Conservation (phyloP, 2,329 filamentous ascomycete genomes). For the Colletotrichum melonis region DNA sequence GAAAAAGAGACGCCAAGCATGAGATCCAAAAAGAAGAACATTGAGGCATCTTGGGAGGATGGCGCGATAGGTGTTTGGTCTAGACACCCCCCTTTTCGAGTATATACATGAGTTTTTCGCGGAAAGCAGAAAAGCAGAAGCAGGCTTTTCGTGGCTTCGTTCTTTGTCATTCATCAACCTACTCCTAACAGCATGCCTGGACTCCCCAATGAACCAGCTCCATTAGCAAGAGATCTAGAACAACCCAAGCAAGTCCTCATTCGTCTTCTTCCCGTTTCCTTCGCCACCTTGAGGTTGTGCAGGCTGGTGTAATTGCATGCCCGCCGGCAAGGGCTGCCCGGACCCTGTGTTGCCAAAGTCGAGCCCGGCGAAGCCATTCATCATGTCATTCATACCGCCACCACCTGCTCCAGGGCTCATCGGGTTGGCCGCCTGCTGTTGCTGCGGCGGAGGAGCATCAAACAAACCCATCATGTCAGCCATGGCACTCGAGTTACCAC, state of each 20-base stretch:
- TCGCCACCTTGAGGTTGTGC: constrained; percentile 46
- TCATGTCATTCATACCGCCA: constrained; percentile 84
- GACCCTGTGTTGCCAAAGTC: constrained; percentile 71
- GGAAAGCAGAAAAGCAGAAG: constrained; percentile 18
- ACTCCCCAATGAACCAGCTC: constrained; percentile 28
- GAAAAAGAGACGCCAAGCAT: background rate
- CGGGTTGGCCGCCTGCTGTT: constrained; percentile 48
- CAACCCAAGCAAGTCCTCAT: constrained; percentile 68
- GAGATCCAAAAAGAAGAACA: background rate
- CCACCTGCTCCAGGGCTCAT: constrained; percentile 40
- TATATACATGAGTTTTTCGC: constrained; percentile 10
- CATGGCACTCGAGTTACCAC: constrained; percentile 59
- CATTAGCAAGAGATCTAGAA: constrained; percentile 45
- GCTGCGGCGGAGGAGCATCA: constrained; percentile 70
- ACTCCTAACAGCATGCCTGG: constrained; percentile 34
- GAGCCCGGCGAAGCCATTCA: constrained; percentile 88
- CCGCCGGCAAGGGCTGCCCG: constrained; percentile 73
- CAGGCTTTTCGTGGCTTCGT: constrained; percentile 35
- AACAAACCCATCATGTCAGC: constrained; percentile 78
- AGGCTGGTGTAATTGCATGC: constrained; percentile 62
- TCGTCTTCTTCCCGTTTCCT: constrained; percentile 64
- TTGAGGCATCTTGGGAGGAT: constrained; percentile 1
- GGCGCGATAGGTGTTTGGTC: constrained; percentile 22
- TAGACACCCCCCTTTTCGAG: constrained; percentile 7
- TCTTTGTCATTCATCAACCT: constrained; percentile 37